Percentiles rank a stretch among this genome's conserved stretches.
These are phyloP conservation scores for Ceratocystiopsis brevicomis DNA, from an alignment of 2,329 filamentous ascomycete genomes.

Conservation along the genomic window DNA sequence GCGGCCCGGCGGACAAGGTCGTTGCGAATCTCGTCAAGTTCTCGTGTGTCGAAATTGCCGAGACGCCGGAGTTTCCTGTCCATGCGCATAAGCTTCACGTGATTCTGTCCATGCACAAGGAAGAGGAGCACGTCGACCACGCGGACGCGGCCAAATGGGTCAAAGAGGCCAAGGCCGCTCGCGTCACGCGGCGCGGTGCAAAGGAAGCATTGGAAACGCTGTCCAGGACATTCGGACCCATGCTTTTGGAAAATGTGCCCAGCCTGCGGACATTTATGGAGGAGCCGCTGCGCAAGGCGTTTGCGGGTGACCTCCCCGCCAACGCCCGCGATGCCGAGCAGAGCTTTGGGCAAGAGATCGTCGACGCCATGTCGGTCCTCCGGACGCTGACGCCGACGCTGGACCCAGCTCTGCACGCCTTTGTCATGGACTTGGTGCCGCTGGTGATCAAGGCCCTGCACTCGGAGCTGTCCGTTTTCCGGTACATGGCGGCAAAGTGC, in stretches of 20 bases:
- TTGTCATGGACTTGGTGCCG: slow-evolving; percentile 68
- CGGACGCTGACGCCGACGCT: slow-evolving; percentile 87
- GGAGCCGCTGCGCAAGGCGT: slow-evolving; percentile 55
- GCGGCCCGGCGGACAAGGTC: slow-evolving; percentile 83
- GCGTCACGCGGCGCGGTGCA: slow-evolving; percentile 78
- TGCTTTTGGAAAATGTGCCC: slow-evolving; percentile 66
- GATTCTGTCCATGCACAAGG: slow-evolving; percentile 87
- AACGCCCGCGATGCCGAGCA: slow-evolving; percentile 57
- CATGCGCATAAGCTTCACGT: slow-evolving; percentile 61
- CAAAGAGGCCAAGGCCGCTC: slow-evolving; percentile 68
- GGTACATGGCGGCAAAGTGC: slow-evolving; percentile 94
- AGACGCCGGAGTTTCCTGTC: slow-evolving; percentile 84
- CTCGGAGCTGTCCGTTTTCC: slow-evolving; percentile 74
- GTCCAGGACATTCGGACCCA: slow-evolving; percentile 56
- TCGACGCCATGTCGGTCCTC: slow-evolving; percentile 84
- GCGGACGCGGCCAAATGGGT: slow-evolving; percentile 81
- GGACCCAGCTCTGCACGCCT: slow-evolving; percentile 52
- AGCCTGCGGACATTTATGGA: slow-evolving; percentile 69
- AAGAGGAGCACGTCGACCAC: slow-evolving; percentile 88
- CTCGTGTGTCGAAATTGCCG: slow-evolving; percentile 90
- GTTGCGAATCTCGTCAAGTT: slow-evolving; percentile 93
- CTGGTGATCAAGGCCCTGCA: slow-evolving; percentile 75
- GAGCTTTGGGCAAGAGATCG: slow-evolving; percentile 71
- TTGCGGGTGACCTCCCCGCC: slow-evolving; percentile 50
- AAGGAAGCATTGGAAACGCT: slow-evolving; percentile 88